phyloP scores from a whole-genome alignment of 2,329 filamentous ascomycete species.

The Xylaria sp. region DNA sequence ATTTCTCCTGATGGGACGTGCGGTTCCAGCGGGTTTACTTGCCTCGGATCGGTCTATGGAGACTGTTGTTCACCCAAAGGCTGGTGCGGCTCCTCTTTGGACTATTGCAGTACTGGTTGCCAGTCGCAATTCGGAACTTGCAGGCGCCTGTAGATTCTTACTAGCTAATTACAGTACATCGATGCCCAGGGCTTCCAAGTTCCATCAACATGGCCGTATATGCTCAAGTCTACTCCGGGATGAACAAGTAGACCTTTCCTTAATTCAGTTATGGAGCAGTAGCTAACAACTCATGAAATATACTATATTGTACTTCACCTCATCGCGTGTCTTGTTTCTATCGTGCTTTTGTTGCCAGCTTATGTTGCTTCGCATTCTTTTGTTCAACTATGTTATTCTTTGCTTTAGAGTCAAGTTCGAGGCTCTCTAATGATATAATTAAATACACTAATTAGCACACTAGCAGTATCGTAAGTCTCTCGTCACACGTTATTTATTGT shows the following conservation, averaged over 20 bases:
- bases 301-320: not conserved
- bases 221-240: not conserved
- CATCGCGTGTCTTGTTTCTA: not conserved
- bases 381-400: no score
- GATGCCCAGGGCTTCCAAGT: no score
- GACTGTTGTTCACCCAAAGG: conserved; percentile 23
- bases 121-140: conserved; percentile 25
- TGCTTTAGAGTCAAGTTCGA: no score
- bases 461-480: no score
- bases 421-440: no score
- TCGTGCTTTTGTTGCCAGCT: not conserved
- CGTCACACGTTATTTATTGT: no score
- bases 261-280: not conserved
- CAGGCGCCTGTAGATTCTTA: not conserved
- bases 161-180: no score
- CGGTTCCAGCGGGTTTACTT: conserved; percentile 20
- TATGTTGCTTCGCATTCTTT: no score
- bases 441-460: no score
- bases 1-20: conserved; percentile 14
- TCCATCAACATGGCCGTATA: not conserved
- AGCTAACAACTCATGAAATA: not conserved
- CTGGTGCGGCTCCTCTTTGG: conserved; percentile 21
- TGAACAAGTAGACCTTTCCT: not conserved
- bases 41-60: conserved; percentile 9
- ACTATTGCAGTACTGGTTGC: conserved; percentile 23